phyloP scores from a whole-genome alignment of 164 flowering plant species.

The Chloranthus sessilifolius region DNA sequence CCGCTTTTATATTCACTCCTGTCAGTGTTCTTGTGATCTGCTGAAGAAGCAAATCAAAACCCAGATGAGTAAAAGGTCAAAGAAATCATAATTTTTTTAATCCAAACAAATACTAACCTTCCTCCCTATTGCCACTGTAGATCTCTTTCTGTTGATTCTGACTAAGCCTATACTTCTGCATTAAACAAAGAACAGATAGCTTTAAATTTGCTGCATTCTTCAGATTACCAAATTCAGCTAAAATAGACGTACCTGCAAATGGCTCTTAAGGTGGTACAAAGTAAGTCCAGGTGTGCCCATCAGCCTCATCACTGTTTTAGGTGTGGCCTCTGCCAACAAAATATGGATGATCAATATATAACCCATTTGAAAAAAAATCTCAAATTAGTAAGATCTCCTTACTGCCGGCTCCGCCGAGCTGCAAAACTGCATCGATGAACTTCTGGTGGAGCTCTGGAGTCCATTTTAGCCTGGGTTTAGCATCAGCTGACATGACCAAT shows the following conservation, averaged over 20 bases:
- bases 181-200: constrained; percentile 8
- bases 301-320: constrained; percentile 77
- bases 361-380: not conserved
- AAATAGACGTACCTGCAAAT: constrained; percentile 66
- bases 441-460: constrained; percentile 75
- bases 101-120: constrained; percentile 35
- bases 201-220: not conserved
- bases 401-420: constrained; percentile 80
- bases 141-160: constrained; percentile 52
- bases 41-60: constrained; percentile 3
- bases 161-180: constrained; percentile 89
- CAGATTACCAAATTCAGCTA: not conserved
- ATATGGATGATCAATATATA: not conserved
- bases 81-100: not conserved
- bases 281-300: constrained; percentile 89
- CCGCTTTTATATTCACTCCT: constrained; percentile 17
- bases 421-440: constrained; percentile 55
- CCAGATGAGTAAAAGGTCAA: constrained; percentile 5
- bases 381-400: constrained; percentile 12
- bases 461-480: constrained; percentile 85
- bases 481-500: constrained; percentile 72
- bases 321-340: constrained; percentile 77
- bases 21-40: constrained; percentile 38
- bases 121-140: constrained; percentile 36
- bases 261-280: constrained; percentile 87